Conservation (phyloP, 176 grass and related monocot species). For the Pharus latifolius region DNA sequence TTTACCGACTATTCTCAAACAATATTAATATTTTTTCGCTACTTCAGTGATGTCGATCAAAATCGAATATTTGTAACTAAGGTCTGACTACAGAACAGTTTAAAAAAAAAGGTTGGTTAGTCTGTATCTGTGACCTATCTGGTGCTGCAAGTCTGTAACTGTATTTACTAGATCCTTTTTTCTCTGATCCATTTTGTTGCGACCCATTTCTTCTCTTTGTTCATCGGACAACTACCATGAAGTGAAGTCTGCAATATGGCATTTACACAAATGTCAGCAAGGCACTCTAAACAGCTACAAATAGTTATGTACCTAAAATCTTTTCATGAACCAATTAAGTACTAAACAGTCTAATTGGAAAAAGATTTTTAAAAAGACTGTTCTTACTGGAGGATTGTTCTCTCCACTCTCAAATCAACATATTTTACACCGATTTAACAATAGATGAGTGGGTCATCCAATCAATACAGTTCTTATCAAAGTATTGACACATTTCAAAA, state of each 20-base stretch:
- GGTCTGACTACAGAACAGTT: neutral
- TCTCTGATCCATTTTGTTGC: slow-evolving; percentile 48
- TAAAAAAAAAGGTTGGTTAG: neutral
- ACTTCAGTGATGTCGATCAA: neutral
- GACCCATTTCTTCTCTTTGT: slow-evolving; percentile 48
- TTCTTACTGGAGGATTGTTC: no score
- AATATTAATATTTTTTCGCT: neutral
- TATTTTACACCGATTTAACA: no score
- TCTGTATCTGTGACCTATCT: neutral
- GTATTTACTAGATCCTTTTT: neutral
- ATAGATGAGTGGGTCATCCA: no score
- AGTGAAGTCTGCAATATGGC: slow-evolving; percentile 15
- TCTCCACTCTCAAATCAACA: no score
- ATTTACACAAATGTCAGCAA: no score
- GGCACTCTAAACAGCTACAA: no score
- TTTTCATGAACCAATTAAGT: no score
- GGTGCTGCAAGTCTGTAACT: neutral
- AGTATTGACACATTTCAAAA: no score
- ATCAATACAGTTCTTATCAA: no score
- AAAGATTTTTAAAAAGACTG: no score
- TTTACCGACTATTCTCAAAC: neutral
- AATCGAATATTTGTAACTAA: slow-evolving; percentile 1
- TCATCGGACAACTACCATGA: slow-evolving; percentile 40
- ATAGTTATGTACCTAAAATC: no score
- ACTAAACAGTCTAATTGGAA: no score